These are phyloP conservation scores for Rosa multiflora DNA, from an alignment of 306 rosid genomes.

Conservation along the genomic window DNA sequence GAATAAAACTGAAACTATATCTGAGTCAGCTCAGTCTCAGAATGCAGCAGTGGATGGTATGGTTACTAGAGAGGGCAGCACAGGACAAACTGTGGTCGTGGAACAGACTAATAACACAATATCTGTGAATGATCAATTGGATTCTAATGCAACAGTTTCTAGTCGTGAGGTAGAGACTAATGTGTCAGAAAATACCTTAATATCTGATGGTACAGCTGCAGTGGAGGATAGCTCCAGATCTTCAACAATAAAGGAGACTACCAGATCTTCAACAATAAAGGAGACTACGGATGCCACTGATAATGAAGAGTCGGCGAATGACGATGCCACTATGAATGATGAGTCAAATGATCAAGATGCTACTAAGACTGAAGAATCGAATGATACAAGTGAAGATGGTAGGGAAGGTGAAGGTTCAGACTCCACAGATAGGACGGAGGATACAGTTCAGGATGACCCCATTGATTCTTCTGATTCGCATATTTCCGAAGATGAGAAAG, in stretches of 20 bases:
- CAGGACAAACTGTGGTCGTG: constrained; percentile 26
- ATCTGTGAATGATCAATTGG: constrained; percentile 36
- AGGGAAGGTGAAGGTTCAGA: constrained; percentile 35
- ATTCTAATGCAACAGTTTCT: constrained; percentile 26
- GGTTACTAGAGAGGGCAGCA: constrained; percentile 28
- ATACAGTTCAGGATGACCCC: constrained; percentile 53
- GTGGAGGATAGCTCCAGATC: constrained; percentile 32
- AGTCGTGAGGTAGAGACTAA: constrained; percentile 23
- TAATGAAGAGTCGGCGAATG: constrained; percentile 27
- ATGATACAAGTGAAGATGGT: constrained; percentile 28
- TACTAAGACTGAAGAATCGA: constrained; percentile 40
- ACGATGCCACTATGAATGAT: constrained; percentile 32
- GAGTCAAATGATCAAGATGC: not conserved
- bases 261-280: constrained; percentile 24
- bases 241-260: too few species aligned
- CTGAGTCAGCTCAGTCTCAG: constrained; percentile 23
- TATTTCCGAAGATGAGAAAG: constrained; percentile 38
- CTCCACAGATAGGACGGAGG: constrained; percentile 32
- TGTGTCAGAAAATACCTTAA: constrained; percentile 28
- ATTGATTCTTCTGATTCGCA: constrained; percentile 65
- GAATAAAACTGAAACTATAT: constrained; percentile 25
- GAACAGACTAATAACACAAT: constrained; percentile 29
- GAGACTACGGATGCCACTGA: constrained; percentile 34
- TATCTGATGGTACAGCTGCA: constrained; percentile 33
- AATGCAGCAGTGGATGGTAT: constrained; percentile 23